Conservation (phyloP, 129 eudicot genomes). For the Artemisia argyi region DNA sequence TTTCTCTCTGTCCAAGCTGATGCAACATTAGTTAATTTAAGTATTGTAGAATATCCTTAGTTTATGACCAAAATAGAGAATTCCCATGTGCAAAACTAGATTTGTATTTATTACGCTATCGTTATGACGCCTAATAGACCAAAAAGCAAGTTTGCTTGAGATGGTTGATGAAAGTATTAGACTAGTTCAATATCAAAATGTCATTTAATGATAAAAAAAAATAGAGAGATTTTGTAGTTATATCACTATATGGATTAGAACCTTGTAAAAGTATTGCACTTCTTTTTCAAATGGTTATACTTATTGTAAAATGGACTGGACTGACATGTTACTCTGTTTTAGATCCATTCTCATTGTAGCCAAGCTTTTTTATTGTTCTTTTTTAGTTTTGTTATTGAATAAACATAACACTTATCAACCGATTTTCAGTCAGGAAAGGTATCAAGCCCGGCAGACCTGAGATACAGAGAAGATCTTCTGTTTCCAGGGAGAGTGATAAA, state of each 20-base stretch:
- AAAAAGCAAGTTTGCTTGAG: not conserved
- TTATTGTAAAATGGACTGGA: not conserved
- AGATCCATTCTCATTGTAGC: not conserved
- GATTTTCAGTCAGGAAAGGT: constrained; percentile 67
- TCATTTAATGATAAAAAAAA: not conserved
- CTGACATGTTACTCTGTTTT: not conserved
- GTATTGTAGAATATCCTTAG: not conserved
- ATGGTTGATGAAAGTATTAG: not conserved
- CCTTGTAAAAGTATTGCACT: not conserved
- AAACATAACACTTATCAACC: not conserved
- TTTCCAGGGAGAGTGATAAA: constrained; percentile 78
- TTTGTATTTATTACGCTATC: not conserved
- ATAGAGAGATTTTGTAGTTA: not conserved
- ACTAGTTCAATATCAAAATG: not conserved
- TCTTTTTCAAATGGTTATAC: not conserved
- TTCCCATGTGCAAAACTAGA: not conserved
- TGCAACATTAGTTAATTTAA: not conserved
- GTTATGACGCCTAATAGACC: not conserved
- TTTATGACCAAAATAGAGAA: constrained; percentile 1
- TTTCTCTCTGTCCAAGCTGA: not conserved
- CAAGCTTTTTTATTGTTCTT: not conserved
- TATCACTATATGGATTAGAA: not conserved
- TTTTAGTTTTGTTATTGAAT: not conserved
- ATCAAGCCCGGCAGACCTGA: constrained; percentile 89
- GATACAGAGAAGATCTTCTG: constrained; percentile 81